Evolutionary conservation across 495 filamentous ascomycete genomes (phyloP), one percentile per base, ranked within the genome.

Genomic region (Daldinia decipiens): DNA sequence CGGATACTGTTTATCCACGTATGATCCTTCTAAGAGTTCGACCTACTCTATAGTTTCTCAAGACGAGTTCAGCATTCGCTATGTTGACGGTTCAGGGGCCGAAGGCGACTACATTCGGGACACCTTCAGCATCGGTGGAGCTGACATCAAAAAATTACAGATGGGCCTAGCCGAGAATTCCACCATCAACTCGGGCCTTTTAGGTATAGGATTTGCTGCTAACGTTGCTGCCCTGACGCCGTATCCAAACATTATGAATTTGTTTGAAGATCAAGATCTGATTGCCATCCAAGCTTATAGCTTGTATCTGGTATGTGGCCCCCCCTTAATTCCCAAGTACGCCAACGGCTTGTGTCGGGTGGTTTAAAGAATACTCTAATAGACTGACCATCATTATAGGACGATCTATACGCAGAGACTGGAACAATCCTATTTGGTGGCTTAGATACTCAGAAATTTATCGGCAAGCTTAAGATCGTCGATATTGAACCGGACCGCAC

Each of bases 371-470:
- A 60, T 40, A 19, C 6, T 32, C 55, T 19, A 3, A 4, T 19
- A 13, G 24, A 47, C 59, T 72, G 52, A 72, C 17, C 19, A 45
- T 58, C 45, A 21, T 50, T 36, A 7, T 62, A 77, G 75, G 72
- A 87, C 76, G 83, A 86, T 70, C 75, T 82, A 6, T 81, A 88
- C 29, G 83, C 91, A 51, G 87, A 85, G 51, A 88, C 89, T 1
- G 95, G 95, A 17, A 87, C 87, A 32, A 90, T 99, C 62, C 83
- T 99, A 32, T 98, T 99, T 72, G 95, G 95, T 45, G 96, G 95
- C 32, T 86, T 98, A 32, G 91, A 99, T 76, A 92, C 88, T 0
- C 86, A 87, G 60, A 98, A 97, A 78, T 99, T 90, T 79, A 85
- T 86, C 43, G 95, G 94, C 38, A 71, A 82, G 13, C 87, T 99